Conservation (phyloP, 192 early-diverging fungal species). For the Chytriomyces sp. region DNA sequence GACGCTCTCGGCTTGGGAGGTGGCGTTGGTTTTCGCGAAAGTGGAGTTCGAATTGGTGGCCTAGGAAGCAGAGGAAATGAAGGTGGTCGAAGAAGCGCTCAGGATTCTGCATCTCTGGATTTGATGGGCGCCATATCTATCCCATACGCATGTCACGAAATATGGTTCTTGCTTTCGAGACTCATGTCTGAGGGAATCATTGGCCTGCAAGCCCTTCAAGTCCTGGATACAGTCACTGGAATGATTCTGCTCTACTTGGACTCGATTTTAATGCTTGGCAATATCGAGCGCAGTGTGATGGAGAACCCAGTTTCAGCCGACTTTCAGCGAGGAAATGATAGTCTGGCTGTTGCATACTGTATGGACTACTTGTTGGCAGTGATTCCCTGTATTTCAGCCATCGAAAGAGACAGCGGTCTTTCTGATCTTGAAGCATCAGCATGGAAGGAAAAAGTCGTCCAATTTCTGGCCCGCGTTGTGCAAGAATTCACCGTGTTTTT, state of each 20-base stretch:
- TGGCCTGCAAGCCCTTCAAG: slow-evolving; percentile 9
- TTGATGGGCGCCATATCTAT: slow-evolving; percentile 11
- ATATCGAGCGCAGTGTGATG: too few species aligned
- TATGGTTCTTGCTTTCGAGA: slow-evolving; percentile 23
- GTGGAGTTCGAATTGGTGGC: too few species aligned
- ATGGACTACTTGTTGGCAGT: neutral
- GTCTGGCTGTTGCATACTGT: neutral
- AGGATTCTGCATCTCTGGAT: too few species aligned
- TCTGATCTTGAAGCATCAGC: neutral
- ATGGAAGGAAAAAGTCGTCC: slow-evolving; percentile 16
- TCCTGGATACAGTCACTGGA: slow-evolving; percentile 33
- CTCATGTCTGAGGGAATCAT: slow-evolving; percentile 13
- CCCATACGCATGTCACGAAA: slow-evolving; percentile 47
- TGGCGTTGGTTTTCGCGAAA: too few species aligned
- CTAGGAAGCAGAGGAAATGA: too few species aligned
- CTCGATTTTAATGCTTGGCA: neutral
- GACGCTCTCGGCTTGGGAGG: too few species aligned
- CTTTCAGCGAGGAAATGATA: neutral
- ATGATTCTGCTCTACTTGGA: slow-evolving; percentile 41
- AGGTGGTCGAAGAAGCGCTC: too few species aligned
- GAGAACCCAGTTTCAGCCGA: too few species aligned
- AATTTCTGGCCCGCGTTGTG: slow-evolving; percentile 2
- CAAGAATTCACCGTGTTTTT: slow-evolving; percentile 9
- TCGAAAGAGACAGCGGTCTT: neutral
- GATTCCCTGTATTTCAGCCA: slow-evolving; percentile 1